Percentiles rank a stretch among this genome's conserved stretches.
Evolutionary conservation across 768 basidiomycete species (phyloP).

Genomic region (Boletus reticuloceps): DNA sequence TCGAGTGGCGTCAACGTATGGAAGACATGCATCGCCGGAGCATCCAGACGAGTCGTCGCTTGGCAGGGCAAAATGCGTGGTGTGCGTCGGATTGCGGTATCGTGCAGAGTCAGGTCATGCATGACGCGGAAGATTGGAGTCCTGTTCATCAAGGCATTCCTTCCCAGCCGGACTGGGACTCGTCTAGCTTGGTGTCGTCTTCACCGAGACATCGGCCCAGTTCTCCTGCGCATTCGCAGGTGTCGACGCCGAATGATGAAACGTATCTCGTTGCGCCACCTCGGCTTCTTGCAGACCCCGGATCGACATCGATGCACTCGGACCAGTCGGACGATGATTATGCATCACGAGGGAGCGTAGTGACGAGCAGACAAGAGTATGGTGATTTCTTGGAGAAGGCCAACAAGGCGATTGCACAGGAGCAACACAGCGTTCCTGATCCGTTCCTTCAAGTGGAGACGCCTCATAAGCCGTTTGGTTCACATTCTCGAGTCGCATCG

Average conservation of each 20-base stretch:
- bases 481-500: constrained; percentile 76
- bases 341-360: constrained; percentile 38
- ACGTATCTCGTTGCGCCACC: constrained; percentile 37
- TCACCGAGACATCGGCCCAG: constrained; percentile 39
- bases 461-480: constrained; percentile 74
- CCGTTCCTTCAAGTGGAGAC: constrained; percentile 71
- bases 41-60: constrained; percentile 64
- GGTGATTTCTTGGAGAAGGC: constrained; percentile 82
- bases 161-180: constrained; percentile 76
- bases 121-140: constrained; percentile 78
- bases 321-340: constrained; percentile 65
- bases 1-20: constrained; percentile 95
- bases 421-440: constrained; percentile 76
- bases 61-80: constrained; percentile 78
- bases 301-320: constrained; percentile 35
- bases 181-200: constrained; percentile 47
- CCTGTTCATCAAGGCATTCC: constrained; percentile 65
- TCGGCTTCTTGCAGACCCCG: constrained; percentile 28
- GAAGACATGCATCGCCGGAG: constrained; percentile 93
- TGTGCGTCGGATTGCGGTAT: constrained; percentile 64
- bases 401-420: constrained; percentile 78
- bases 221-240: constrained; percentile 64
- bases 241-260: constrained; percentile 49
- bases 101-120: constrained; percentile 43
- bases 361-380: constrained; percentile 45